Evolutionary conservation across 1,284 basidiomycete genomes (phyloP).

Genomic region (Ustilago cynodontis): DNA sequence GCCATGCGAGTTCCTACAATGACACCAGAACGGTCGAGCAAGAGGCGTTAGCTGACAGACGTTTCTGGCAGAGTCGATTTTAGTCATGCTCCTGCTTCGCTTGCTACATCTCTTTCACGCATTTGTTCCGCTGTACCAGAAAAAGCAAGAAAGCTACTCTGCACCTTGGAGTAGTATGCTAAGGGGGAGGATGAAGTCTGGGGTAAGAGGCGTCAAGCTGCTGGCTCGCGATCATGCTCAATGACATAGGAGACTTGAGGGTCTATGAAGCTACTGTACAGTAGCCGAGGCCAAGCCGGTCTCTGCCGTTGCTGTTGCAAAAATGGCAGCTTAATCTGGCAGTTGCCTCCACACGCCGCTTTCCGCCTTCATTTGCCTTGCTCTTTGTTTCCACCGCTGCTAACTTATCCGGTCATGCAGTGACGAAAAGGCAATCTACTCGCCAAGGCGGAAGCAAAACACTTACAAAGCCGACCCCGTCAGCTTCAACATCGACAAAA

Average conservation of each 20-base stretch:
- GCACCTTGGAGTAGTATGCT: background rate
- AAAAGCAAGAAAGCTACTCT: too few relatives aligned
- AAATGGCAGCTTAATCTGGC: background rate
- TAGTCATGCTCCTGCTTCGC: background rate
- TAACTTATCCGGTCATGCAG: background rate
- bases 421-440: slow-evolving; percentile 2
- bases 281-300: background rate
- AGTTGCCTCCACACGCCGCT: background rate
- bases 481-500: background rate
- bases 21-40: background rate
- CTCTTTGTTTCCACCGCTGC: background rate
- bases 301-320: background rate
- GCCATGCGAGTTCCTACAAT: background rate
- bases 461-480: background rate
- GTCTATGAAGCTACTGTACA: background rate
- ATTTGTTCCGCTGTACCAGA: too few relatives aligned
- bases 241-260: slow-evolving; percentile 10
- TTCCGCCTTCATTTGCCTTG: background rate
- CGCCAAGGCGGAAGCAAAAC: background rate
- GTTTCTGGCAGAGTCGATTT: background rate
- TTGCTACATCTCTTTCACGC: background rate
- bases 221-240: slow-evolving; percentile 4
- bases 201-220: slow-evolving; percentile 1
- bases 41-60: background rate
- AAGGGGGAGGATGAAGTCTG: background rate